Percentiles rank a stretch among this genome's conserved stretches.
phyloP scores from a whole-genome alignment of 257 asterid species.

The Plantago major region DNA sequence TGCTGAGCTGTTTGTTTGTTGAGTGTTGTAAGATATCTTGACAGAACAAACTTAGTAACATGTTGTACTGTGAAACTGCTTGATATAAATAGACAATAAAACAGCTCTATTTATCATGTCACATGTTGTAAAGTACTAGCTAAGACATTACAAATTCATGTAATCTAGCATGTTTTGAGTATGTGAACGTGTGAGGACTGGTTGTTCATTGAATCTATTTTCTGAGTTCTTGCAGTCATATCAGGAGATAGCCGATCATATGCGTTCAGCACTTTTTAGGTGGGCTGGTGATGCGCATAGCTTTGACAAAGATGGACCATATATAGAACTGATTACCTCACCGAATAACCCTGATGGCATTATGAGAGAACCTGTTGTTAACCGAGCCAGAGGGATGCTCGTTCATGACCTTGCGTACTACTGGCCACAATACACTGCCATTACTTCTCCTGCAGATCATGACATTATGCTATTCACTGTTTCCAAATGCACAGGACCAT shows the following conservation, averaged over 20 bases:
- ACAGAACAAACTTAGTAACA: slow-evolving; percentile 28
- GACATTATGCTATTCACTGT: slow-evolving; percentile 76
- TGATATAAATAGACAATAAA: neutral
- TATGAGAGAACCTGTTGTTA: slow-evolving; percentile 50
- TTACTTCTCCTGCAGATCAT: slow-evolving; percentile 51
- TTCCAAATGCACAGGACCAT: slow-evolving; percentile 93
- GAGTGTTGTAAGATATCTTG: slow-evolving; percentile 25
- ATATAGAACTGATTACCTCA: slow-evolving; percentile 68
- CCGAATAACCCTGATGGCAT: slow-evolving; percentile 76
- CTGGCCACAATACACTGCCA: slow-evolving; percentile 88
- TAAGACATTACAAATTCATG: neutral
- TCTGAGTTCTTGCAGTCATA: slow-evolving; percentile 42
- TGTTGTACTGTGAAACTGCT: slow-evolving; percentile 13
- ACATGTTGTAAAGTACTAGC: neutral
- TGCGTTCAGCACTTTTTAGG: slow-evolving; percentile 49
- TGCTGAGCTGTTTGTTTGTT: slow-evolving; percentile 31
- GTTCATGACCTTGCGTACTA: slow-evolving; percentile 78
- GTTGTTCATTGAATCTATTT: neutral
- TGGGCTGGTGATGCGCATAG: slow-evolving; percentile 75
- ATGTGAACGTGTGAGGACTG: neutral
- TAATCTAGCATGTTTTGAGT: neutral
- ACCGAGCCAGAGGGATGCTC: slow-evolving; percentile 35
- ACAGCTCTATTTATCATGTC: neutral
- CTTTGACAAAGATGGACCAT: slow-evolving; percentile 45
- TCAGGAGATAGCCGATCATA: slow-evolving; percentile 46